These are phyloP conservation scores for Davidsoniella eucalypti DNA, from an alignment of 2,329 filamentous ascomycete genomes.

Conservation along the genomic window DNA sequence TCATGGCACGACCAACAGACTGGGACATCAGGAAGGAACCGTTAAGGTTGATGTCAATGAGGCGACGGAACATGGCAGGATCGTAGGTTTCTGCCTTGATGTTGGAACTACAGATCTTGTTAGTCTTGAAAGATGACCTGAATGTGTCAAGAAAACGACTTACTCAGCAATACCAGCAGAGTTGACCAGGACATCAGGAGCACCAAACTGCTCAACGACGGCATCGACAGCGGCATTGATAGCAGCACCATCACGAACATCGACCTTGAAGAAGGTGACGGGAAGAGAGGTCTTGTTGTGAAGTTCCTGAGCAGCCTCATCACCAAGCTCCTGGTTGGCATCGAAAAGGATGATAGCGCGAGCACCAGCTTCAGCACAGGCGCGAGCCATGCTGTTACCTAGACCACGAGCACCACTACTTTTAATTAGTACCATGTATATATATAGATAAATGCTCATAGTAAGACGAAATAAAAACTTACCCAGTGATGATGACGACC, in stretches of 20 bases:
- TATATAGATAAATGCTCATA: neutral
- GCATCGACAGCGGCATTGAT: slow-evolving; percentile 54
- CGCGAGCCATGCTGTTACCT: slow-evolving; percentile 64
- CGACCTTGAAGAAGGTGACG: slow-evolving; percentile 62
- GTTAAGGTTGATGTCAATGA: slow-evolving; percentile 70
- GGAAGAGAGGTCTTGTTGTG: slow-evolving; percentile 57
- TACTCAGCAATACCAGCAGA: slow-evolving; percentile 60
- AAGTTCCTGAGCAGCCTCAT: slow-evolving; percentile 51
- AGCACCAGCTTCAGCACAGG: slow-evolving; percentile 59
- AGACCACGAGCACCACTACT: slow-evolving; percentile 56
- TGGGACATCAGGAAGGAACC: slow-evolving; percentile 66
- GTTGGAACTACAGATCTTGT: slow-evolving; percentile 38
- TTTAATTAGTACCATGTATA: neutral
- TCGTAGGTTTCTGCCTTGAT: slow-evolving; percentile 68
- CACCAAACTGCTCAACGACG: slow-evolving; percentile 49
- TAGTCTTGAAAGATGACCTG: slow-evolving; percentile 3
- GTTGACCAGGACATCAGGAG: slow-evolving; percentile 62
- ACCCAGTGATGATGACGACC: slow-evolving; percentile 58
- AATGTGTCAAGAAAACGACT: slow-evolving; percentile 22
- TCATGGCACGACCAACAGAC: slow-evolving; percentile 56
- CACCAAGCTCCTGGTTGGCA: slow-evolving; percentile 58
- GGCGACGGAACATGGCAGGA: slow-evolving; percentile 56
- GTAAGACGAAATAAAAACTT: slow-evolving; percentile 18
- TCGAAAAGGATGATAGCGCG: slow-evolving; percentile 61
- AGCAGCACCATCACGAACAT: slow-evolving; percentile 54